Evolutionary conservation across 192 early-diverging fungal species (phyloP), one percentile per base, ranked within the genome.

Genomic region (Umbelopsis sp.): DNA sequence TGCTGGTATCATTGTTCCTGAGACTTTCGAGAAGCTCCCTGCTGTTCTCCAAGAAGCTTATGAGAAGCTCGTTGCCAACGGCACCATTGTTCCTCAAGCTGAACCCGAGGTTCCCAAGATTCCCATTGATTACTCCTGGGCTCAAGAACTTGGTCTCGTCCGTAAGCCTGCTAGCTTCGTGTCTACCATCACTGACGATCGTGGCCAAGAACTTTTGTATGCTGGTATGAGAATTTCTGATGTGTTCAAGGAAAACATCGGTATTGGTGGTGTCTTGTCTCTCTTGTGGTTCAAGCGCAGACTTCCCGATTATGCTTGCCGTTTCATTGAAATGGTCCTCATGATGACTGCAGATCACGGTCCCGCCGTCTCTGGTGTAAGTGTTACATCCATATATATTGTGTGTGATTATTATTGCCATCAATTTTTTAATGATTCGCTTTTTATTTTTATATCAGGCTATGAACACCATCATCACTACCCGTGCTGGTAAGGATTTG

Each of bases 301-400:
- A 64, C 82, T 99, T 68, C 97, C 97, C 13, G 86, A 83, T 55
- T 99, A 96, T 80, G 97, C 97, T 16, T 89, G 92, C 83, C 92
- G 92, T 87, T 99, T 99, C 79, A 97, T 99, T 70, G 97, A 99
- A 86, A 99, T 99, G 97, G 95, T 97, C 21, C 87, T 99, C 46
- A 99, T 99, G 97, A 87, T 99, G 75, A 99, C 97, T 5, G 97
- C 97, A 20, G 97, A 99, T 87, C 97, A 99, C 84, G 97, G 97
- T 30, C 97, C 97, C 2, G 97, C 97, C 46, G 97, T 98, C 18
- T 96, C 94, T 67, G 97, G 95, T 72, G 93, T 86, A 49, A 84
- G 84, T 81, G 79, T 74, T 77, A 87, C 78, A 30, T 81, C 78
- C 66, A 22, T n/a, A 47, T 25, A 44, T 64, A 27, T 45, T 18